These are phyloP conservation scores for Rhodotorula sp. DNA, from an alignment of 1,284 basidiomycete genomes.

Conservation along the genomic window DNA sequence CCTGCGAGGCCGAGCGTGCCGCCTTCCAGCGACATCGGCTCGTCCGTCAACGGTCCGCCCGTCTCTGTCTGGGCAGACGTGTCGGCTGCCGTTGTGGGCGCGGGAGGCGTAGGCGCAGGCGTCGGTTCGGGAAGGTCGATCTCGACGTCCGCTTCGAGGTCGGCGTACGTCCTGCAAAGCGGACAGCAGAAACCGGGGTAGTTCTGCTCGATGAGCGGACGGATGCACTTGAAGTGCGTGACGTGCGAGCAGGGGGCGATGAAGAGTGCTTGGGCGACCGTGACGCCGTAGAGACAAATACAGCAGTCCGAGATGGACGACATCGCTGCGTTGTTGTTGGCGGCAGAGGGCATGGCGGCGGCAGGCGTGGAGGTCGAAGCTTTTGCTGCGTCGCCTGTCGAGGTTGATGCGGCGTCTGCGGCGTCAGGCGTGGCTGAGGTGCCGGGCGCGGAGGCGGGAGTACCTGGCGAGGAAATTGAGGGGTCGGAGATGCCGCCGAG, in stretches of 20 bases:
- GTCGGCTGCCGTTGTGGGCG: not conserved
- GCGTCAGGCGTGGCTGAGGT: not conserved
- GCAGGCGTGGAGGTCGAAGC: not conserved
- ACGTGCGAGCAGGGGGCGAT: conserved; percentile 83
- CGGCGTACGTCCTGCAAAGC: conserved; percentile 77
- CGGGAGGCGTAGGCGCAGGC: not conserved
- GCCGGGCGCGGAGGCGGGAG: not conserved
- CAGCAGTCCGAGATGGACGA: conserved; percentile 79
- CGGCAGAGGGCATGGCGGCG: conserved; percentile 5
- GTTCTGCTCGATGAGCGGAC: conserved; percentile 80
- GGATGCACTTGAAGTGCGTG: conserved; percentile 91
- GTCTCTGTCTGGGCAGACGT: not conserved
- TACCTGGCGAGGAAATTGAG: conserved; percentile 25
- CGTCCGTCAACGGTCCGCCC: not conserved
- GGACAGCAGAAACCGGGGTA: conserved; percentile 94
- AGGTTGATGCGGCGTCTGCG: conserved; percentile 17
- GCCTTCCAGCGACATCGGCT: conserved; percentile 15
- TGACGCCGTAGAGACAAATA: conserved; percentile 90
- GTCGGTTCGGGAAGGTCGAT: conserved; percentile 48
- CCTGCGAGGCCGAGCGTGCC: not conserved
- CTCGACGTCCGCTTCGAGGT: conserved; percentile 95
- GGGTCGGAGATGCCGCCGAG: conserved; percentile 54
- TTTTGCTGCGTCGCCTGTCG: not conserved
- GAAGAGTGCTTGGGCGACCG: conserved; percentile 93
- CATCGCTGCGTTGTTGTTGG: conserved; percentile 34